These are phyloP conservation scores for Arachnomyces sp. DNA, from an alignment of 2,329 filamentous ascomycete species.

Conservation along the genomic window DNA sequence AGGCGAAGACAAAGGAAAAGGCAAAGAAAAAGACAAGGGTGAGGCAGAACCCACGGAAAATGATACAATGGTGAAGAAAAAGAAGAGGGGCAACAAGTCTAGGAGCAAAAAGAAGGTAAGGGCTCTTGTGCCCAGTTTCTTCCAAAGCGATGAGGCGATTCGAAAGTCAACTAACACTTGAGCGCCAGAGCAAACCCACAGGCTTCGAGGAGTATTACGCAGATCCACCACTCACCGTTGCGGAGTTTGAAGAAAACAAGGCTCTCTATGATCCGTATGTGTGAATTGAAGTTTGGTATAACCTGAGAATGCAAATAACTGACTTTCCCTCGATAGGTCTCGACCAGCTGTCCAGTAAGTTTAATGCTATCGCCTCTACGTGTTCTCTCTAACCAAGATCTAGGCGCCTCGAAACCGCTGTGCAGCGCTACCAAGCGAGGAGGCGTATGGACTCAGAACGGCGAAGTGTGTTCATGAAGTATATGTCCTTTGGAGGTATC, in stretches of 20 bases:
- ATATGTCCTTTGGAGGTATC: slow-evolving; percentile 76
- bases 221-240: slow-evolving; percentile 69
- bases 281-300: neutral
- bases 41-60: neutral
- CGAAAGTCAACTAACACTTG: slow-evolving; percentile 2
- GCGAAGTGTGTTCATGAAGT: slow-evolving; percentile 64
- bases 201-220: slow-evolving; percentile 77
- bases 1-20: neutral
- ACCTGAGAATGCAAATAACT: slow-evolving; percentile 8
- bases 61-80: slow-evolving; percentile 19
- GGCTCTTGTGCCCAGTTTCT: neutral
- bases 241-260: slow-evolving; percentile 59
- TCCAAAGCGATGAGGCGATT: neutral
- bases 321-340: slow-evolving; percentile 29
- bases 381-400: slow-evolving; percentile 12
- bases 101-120: slow-evolving; percentile 25
- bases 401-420: slow-evolving; percentile 75
- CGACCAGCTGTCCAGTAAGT: slow-evolving; percentile 53
- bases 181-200: slow-evolving; percentile 42
- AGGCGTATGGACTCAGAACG: slow-evolving; percentile 64
- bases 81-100: slow-evolving; percentile 28
- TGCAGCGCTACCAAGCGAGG: slow-evolving; percentile 70
- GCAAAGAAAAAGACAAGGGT: neutral
- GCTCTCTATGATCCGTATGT: slow-evolving; percentile 61
- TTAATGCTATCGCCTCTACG: neutral